A percentile compares a stretch with the other conserved stretches of the same genome.
Conservation (phyloP, 1,284 basidiomycete species). For the Amylostereum areolatum region DNA sequence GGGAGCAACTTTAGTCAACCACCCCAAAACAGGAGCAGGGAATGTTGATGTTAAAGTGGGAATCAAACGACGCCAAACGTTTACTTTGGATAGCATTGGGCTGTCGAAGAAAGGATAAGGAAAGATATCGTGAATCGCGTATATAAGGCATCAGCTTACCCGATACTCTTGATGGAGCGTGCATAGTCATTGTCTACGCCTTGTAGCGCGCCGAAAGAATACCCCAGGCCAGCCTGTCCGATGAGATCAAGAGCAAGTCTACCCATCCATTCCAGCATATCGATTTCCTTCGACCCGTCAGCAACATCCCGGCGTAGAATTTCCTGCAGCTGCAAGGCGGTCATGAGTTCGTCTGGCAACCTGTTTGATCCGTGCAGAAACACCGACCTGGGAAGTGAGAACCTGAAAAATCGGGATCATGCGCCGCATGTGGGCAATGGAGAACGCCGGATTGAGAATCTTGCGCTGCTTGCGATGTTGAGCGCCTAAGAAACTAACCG, state of each 20-base stretch:
- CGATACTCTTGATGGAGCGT: conserved; percentile 18
- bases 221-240: conserved; percentile 23
- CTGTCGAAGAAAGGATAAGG: too few relatives aligned
- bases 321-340: conserved; percentile 13
- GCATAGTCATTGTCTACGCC: conserved; percentile 20
- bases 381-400: background rate
- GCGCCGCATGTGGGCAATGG: background rate
- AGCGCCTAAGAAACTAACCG: background rate
- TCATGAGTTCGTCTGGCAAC: too few relatives aligned
- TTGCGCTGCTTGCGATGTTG: background rate
- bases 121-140: too few relatives aligned
- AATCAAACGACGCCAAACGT: background rate
- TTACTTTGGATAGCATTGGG: too few relatives aligned
- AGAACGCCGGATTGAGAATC: conserved; percentile 1
- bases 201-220: conserved; percentile 29
- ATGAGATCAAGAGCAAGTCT: conserved; percentile 21
- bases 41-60: background rate
- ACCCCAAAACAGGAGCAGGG: background rate
- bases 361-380: background rate
- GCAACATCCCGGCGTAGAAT: conserved; percentile 12
- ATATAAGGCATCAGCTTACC: too few relatives aligned
- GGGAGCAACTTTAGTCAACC: background rate
- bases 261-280: conserved; percentile 27
- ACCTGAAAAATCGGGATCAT: background rate
- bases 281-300: conserved; percentile 17